phyloP scores from a whole-genome alignment of 495 filamentous ascomycete species.

The Darksidea phi region DNA sequence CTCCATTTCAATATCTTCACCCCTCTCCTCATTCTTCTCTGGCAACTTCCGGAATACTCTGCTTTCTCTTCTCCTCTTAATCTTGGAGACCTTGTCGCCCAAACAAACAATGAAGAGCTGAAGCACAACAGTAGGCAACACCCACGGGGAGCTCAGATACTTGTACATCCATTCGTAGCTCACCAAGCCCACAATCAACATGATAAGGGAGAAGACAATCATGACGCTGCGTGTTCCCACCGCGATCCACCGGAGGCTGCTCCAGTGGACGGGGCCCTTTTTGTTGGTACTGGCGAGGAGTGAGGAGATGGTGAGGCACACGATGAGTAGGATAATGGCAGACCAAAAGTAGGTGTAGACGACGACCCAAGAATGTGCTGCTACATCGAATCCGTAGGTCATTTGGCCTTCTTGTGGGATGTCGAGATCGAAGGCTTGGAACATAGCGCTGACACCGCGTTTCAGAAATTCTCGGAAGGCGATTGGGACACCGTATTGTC shows the following conservation, averaged over 20 bases:
- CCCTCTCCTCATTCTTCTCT: background rate
- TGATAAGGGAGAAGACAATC: background rate
- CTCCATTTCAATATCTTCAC: too few species aligned
- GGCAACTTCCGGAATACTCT: background rate
- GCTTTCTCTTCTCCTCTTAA: conserved; percentile 1
- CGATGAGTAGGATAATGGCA: conserved; percentile 8
- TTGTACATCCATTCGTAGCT: conserved; percentile 1
- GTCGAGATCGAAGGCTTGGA: conserved; percentile 1
- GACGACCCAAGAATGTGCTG: conserved; percentile 4
- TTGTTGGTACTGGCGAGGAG: conserved; percentile 4
- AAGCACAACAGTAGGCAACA: conserved; percentile 12
- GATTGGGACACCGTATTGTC: background rate
- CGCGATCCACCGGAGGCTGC: background rate
- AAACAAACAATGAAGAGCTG: conserved; percentile 11
- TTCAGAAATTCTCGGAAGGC: background rate
- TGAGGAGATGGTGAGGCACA: conserved; percentile 15
- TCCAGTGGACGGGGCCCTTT: background rate
- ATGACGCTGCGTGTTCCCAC: background rate
- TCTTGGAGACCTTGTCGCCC: conserved; percentile 11
- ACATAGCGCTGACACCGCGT: background rate
- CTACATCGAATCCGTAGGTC: background rate
- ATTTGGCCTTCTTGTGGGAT: conserved; percentile 2
- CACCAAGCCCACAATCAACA: background rate
- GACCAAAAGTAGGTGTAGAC: conserved; percentile 25
- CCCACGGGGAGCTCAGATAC: conserved; percentile 5